Base-by-base conservation (phyloP, 2,329 filamentous ascomycete species). In the Monosporascus sp. region DNA sequence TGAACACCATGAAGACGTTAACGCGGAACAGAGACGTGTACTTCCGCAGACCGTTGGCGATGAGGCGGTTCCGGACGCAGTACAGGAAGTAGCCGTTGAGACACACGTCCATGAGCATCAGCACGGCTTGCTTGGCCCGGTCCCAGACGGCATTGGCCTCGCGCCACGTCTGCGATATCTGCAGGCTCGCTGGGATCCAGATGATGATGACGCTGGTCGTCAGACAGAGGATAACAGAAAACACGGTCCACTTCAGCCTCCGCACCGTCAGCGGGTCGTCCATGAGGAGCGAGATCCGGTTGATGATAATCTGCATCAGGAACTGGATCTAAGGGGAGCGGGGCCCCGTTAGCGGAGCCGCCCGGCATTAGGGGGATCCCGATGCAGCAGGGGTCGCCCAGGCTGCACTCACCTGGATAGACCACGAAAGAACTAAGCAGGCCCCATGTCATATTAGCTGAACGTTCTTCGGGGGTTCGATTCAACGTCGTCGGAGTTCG, bases 281-380 rank as follows among this genome's bases (percentile, higher is more conserved):
- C 27, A 77, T 68, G 41, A 79, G 70, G 8, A 79, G 68, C 0
- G 70, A 67, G 5, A 78, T 70, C 25, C 77, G 72, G 58, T 79
- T 80, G 57, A 77, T 74, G 59, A 79, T 76, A 41, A 79, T 79
- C 54, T 79, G 76, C 62, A 76, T 74, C 1, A 79, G 62, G 20
- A 77, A 70, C 60, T 79, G 77, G 11, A 76, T 71, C 61, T 74
- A 20, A 5, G 9, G 18, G 18, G 17, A 9, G 18, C 4, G 17
- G 7, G 17, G 37, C 18, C 17, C 6, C 17, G 37, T 17, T 18
- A n/a, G 7, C 37, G 37, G 11, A 18, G 37, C 18, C 9, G 37
- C 14, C n/a, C 8, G 39, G 39, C 39, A 20, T 43, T 24, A 39
- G 17, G 39, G 2, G 20, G 18, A 0, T 22, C 9, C 27, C 27